These are phyloP conservation scores for Leccinum subgranulosum DNA, from an alignment of 768 basidiomycete species.

Conservation along the genomic window DNA sequence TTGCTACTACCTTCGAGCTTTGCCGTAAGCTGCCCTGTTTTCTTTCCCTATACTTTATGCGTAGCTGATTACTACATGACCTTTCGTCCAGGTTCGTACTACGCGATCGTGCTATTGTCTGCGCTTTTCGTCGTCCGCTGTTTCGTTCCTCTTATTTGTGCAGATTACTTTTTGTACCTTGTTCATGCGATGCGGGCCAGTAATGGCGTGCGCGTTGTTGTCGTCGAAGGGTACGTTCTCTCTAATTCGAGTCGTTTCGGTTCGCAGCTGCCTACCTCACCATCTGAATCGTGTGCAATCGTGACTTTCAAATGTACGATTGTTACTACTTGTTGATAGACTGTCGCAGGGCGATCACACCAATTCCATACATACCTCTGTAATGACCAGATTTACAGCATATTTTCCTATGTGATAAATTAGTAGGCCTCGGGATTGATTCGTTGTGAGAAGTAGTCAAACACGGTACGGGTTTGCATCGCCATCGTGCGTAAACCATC, in stretches of 20 bases:
- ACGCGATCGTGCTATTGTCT: slow-evolving; percentile 9
- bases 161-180: not conserved
- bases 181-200: not conserved
- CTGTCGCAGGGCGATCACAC: not conserved
- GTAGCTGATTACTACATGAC: slow-evolving; percentile 14
- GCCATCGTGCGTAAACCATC: too few species aligned
- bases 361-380: not conserved
- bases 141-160: slow-evolving; percentile 6
- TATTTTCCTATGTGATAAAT: not conserved
- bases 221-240: not conserved
- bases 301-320: not conserved
- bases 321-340: not conserved
- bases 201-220: not conserved
- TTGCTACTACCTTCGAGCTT: slow-evolving; percentile 2
- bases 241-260: not conserved
- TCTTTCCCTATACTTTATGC: slow-evolving; percentile 19
- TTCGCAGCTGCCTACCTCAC: not conserved
- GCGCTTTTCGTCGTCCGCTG: slow-evolving; percentile 4
- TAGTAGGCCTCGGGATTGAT: not conserved
- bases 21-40: not conserved
- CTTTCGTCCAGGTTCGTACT: not conserved
- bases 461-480: not conserved
- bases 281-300: not conserved
- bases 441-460: not conserved
- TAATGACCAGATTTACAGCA: not conserved